Percentiles rank a stretch among this genome's conserved stretches.
phyloP scores from a whole-genome alignment of 306 rosid genomes.

The Psophocarpus tetragonolobus region DNA sequence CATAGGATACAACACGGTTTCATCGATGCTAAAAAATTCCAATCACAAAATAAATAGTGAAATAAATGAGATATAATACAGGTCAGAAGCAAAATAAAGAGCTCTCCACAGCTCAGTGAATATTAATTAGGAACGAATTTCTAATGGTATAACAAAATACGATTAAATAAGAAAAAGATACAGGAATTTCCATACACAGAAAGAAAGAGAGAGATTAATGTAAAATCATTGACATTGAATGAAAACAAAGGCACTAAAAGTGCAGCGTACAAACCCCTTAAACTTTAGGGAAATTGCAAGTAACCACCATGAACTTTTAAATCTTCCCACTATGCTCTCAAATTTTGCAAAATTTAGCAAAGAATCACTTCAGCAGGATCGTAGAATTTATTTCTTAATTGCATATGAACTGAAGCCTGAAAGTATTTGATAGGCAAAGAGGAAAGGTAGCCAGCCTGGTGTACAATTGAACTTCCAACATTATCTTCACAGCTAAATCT shows the following conservation, averaged over 20 bases:
- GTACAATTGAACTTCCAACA: background rate
- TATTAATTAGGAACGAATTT: background rate
- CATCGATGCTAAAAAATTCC: background rate
- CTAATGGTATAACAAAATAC: background rate
- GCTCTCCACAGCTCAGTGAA: background rate
- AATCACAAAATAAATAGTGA: background rate
- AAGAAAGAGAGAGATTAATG: too few species aligned
- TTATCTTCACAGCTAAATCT: background rate
- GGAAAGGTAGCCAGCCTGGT: background rate
- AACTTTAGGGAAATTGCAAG: background rate
- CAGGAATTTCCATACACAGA: background rate
- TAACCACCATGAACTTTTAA: background rate
- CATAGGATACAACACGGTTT: slow-evolving; percentile 12
- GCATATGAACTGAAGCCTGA: background rate
- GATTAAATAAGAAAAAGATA: background rate
- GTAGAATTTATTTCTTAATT: background rate
- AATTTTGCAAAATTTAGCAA: slow-evolving; percentile 1
- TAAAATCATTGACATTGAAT: too few species aligned
- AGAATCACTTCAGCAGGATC: background rate
- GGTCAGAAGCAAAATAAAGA: background rate
- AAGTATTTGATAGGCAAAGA: background rate
- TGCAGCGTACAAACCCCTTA: background rate
- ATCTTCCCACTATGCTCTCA: background rate
- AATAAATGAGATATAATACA: background rate
- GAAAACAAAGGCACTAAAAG: background rate